These are phyloP conservation scores for Tetrapisispora phaffii DNA, from an alignment of 805 yeast genomes.

Conservation along the genomic window DNA sequence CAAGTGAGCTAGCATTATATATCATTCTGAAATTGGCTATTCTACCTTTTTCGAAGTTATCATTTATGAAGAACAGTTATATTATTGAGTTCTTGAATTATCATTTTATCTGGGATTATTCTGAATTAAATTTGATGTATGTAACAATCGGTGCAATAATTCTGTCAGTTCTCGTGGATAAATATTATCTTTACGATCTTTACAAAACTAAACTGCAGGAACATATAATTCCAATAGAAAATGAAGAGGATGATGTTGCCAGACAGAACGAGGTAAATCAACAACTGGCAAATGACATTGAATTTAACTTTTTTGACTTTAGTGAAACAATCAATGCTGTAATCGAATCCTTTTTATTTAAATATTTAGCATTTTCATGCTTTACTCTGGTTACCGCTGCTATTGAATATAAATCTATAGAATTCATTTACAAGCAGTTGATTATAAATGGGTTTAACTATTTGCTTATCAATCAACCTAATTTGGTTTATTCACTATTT, in stretches of 20 bases:
- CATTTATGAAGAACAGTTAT: neutral
- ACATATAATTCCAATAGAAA: constrained; percentile 12
- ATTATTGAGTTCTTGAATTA: neutral
- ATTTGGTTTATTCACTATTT: neutral
- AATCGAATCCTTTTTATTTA: neutral
- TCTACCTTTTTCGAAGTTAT: constrained; percentile 4
- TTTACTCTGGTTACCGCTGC: neutral
- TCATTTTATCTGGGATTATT: constrained; percentile 2
- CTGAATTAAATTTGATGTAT: constrained; percentile 13
- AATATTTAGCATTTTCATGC: neutral
- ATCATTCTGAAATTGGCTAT: constrained; percentile 6
- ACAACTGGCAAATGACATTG: neutral
- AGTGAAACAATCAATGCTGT: constrained; percentile 1
- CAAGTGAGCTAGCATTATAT: constrained; percentile 14
- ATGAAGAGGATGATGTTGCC: constrained; percentile 1
- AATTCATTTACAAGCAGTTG: neutral
- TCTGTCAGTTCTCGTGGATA: constrained; percentile 11
- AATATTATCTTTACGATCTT: constrained; percentile 10
- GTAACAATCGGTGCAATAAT: constrained; percentile 15
- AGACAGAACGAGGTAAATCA: neutral
- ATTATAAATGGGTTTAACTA: neutral
- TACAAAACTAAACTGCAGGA: constrained; percentile 12
- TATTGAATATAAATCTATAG: neutral
- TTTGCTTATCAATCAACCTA: neutral
- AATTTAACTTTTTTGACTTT: neutral